phyloP scores from a whole-genome alignment of 495 filamentous ascomycete species.

The Annulohypoxylon bovei region DNA sequence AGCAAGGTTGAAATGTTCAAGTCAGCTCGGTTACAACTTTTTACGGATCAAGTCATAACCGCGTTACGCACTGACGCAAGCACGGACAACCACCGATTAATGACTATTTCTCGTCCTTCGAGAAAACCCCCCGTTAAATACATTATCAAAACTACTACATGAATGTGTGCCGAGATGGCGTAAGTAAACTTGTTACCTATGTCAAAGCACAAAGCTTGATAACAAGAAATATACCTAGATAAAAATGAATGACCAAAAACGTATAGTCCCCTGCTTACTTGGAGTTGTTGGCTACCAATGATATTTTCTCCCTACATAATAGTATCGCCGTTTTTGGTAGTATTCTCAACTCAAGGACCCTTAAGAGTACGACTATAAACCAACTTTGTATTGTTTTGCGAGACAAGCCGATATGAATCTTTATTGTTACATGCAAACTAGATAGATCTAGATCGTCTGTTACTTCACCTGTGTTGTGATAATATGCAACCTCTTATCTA shows the following conservation, averaged over 20 bases:
- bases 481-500: slow-evolving; percentile 7
- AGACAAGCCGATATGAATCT: background rate
- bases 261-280: background rate
- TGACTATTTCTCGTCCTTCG: background rate
- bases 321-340: background rate
- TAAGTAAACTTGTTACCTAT: background rate
- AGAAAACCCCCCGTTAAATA: background rate
- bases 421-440: background rate
- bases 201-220: slow-evolving; percentile 1
- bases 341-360: background rate
- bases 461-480: background rate
- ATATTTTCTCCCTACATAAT: background rate
- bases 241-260: background rate
- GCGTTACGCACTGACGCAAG: slow-evolving; percentile 34
- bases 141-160: background rate
- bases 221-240: background rate
- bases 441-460: background rate
- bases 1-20: background rate
- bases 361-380: background rate
- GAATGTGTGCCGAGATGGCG: background rate
- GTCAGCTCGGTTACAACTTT: slow-evolving; percentile 30
- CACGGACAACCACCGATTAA: slow-evolving; percentile 21
- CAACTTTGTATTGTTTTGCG: background rate
- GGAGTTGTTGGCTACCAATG: background rate
- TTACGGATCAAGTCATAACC: slow-evolving; percentile 24